Base-by-base conservation (phyloP, 345 rosid genomes). In the Cardamine occulta region DNA sequence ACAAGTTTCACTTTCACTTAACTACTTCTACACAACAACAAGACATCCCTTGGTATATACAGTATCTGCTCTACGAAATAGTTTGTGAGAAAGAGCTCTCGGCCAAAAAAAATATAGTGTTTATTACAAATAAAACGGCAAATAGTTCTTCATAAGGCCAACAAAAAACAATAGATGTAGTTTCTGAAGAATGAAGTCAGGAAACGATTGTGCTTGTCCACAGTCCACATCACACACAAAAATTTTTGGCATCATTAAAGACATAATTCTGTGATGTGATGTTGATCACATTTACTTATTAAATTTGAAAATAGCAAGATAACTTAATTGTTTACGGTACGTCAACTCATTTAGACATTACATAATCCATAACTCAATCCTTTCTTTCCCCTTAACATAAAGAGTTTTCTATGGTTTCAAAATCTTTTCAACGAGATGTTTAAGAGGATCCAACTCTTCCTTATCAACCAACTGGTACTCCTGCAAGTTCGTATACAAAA, bases 381-480 rank as follows among this genome's bases (percentile, higher is more conserved):
- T 4, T 10, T 62, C 2, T 8, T 2, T 10, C 11, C n/a, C 18
- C 12, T 18, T 6, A 63, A 10, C 19, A 63, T 9, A 14, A 18
- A 64, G 28, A 53, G 37, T 1, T 34, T 8, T 37, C 2, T 37
- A 37, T 37, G 60, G 35, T 3, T 58, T 15, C 68, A 59, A 31
- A 15, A 75, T 7, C 29, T 6, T 10, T 6, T 59, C 68, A 18
- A 75, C 68, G 19, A 75, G 62, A 2, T 51, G 34, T 10, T 49
- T 17, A 18, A 67, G 21, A 37, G 74, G 62, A 6, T 0, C 47
- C 62, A 75, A 18, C 15, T 68, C 62, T 49, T 19, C 34, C 60
- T 59, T 17, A 9, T 59, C 31, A 29, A 75, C 7, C 68, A 75
- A 40, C 63, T 75, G 53, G 74, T 6, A 59, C 68, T 75, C 79